These are phyloP conservation scores for Crithidia brevicula DNA, from an alignment of 208 protist species.

Conservation along the genomic window DNA sequence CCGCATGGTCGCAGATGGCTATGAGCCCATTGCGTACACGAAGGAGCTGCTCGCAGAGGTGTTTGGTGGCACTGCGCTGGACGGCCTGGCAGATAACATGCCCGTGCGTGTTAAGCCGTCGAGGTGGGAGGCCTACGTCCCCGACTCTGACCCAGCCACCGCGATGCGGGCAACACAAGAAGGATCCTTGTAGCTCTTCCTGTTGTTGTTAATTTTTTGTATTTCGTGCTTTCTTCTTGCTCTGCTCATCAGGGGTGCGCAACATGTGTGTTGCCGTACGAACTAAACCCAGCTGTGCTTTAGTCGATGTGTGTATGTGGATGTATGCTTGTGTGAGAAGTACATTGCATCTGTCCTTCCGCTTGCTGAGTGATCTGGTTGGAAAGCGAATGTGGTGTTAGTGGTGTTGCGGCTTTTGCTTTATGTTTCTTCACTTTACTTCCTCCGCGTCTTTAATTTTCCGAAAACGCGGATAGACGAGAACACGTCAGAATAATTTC, in stretches of 20 bases:
- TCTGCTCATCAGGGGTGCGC: not conserved
- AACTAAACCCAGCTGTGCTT: too few relatives aligned
- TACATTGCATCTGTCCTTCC: too few relatives aligned
- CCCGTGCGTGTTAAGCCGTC: conserved; percentile 47
- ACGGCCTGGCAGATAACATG: conserved; percentile 70
- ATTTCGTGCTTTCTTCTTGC: conserved; percentile 1
- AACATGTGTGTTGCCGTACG: too few relatives aligned
- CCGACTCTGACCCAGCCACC: conserved; percentile 81
- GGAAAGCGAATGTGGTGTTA: too few relatives aligned
- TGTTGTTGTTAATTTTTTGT: not conserved
- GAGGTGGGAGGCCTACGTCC: conserved; percentile 46
- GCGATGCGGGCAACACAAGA: conserved; percentile 57
- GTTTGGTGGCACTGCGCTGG: conserved; percentile 60
- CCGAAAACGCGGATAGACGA: too few relatives aligned
- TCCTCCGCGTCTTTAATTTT: too few relatives aligned
- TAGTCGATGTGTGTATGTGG: too few relatives aligned
- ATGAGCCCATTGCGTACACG: conserved; percentile 77
- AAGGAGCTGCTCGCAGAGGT: conserved; percentile 48
- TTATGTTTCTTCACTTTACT: too few relatives aligned
- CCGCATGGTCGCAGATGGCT: conserved; percentile 79
- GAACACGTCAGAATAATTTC: too few relatives aligned
- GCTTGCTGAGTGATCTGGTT: too few relatives aligned
- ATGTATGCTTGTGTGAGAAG: too few relatives aligned
- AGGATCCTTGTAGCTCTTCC: not conserved
- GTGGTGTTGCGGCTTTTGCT: too few relatives aligned